A percentile compares a stretch with the other conserved stretches of the same genome.
These are phyloP conservation scores for Daedaleopsis nitida DNA, from an alignment of 768 basidiomycete species.

Conservation along the genomic window DNA sequence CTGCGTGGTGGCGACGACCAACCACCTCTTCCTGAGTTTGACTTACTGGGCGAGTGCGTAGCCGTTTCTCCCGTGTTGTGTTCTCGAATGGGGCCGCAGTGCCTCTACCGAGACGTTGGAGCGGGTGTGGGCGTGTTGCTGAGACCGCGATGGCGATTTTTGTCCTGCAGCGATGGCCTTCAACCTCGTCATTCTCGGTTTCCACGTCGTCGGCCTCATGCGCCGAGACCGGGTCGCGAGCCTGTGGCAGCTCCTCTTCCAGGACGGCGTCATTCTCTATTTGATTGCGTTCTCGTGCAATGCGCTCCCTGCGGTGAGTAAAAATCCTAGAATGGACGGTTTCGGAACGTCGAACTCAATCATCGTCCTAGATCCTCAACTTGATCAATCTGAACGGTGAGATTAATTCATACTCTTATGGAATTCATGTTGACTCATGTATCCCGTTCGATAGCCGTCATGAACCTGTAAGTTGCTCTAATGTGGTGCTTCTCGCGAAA, in stretches of 20 bases:
- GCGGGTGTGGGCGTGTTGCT: background rate
- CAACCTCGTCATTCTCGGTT: conserved; percentile 59
- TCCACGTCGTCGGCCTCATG: conserved; percentile 54
- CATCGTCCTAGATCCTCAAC: conserved; percentile 48
- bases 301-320: conserved; percentile 63
- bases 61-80: background rate
- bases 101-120: no score
- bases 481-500: no score
- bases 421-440: conserved; percentile 6
- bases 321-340: background rate
- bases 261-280: conserved; percentile 75
- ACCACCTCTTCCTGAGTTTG: conserved; percentile 58
- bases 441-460: conserved; percentile 42
- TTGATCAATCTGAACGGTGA: conserved; percentile 61
- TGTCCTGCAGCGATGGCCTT: conserved; percentile 63
- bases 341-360: background rate
- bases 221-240: conserved; percentile 52
- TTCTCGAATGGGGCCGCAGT: no score
- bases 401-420: conserved; percentile 21
- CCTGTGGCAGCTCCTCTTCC: conserved; percentile 70
- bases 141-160: conserved; percentile 5
- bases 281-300: conserved; percentile 66
- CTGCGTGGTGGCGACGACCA: conserved; percentile 56
- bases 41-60: conserved; percentile 72
- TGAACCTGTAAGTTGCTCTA: conserved; percentile 56